Percentiles rank a stretch among this genome's conserved stretches.
These are phyloP conservation scores for Metschnikowia continentalis DNA, from an alignment of 805 yeast species.

Conservation along the genomic window DNA sequence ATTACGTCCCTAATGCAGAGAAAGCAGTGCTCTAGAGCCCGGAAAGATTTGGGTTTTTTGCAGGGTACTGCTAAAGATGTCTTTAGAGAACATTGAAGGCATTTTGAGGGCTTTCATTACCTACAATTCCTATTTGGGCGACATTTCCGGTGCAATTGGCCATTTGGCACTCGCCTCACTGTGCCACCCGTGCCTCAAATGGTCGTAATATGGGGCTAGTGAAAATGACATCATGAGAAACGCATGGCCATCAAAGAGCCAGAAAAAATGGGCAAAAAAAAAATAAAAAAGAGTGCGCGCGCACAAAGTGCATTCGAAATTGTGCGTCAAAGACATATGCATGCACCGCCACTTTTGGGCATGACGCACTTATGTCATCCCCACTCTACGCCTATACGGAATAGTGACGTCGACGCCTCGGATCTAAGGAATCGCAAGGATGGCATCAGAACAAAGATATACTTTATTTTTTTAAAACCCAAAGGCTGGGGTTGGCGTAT, in stretches of 20 bases:
- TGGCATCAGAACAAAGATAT: too few relatives aligned
- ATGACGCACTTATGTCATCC: neutral
- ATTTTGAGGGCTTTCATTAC: too few relatives aligned
- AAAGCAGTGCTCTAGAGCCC: neutral
- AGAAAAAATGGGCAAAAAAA: too few relatives aligned
- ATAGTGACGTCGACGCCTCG: too few relatives aligned
- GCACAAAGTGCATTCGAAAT: neutral
- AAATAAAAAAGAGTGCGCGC: neutral
- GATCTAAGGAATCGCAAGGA: too few relatives aligned
- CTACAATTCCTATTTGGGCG: too few relatives aligned
- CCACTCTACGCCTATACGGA: neutral
- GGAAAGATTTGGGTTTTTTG: neutral
- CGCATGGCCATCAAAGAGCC: neutral
- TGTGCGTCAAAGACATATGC: constrained; percentile 1
- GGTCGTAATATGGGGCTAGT: neutral
- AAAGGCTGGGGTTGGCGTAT: too few relatives aligned
- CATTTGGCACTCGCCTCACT: neutral
- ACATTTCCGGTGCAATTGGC: too few relatives aligned
- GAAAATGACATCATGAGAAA: neutral
- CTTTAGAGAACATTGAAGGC: too few relatives aligned
- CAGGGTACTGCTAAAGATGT: too few relatives aligned
- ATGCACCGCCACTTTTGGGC: neutral
- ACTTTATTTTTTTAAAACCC: too few relatives aligned
- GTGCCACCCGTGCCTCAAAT: neutral
- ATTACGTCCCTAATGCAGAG: neutral